Evolutionary conservation across 352 stramenopile genomes (phyloP), one percentile per base, ranked within the genome.

Genomic region (Phytophthora sansomeana): DNA sequence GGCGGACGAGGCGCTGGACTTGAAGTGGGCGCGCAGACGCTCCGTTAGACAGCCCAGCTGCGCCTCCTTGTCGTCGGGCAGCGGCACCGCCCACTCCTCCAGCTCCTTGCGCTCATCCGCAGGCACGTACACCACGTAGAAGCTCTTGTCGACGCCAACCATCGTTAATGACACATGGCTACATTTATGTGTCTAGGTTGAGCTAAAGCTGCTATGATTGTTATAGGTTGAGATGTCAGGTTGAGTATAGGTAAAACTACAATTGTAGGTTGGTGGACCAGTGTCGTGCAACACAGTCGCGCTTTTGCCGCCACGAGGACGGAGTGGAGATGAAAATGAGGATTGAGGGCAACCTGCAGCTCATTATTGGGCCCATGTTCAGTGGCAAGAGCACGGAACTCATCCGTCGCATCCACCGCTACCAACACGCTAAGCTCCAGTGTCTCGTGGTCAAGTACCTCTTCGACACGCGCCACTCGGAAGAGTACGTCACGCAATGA

Each of bases 351-450:
- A 73, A 87, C 60, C 58, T 96, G 55, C 83, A 96, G 68, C 80
- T 96, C 33, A 95, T 96, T 51, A 80, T 96, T 36, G 88, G 88
- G 6, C 86, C 88, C 53, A 96, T 96, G 88, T 96, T 95, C 69
- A 95, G 85, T 58, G 88, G 88, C 68, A 96, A 96, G 68, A 93
- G 80, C 65, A 96, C 86, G 41, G 88, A 96, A 66, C 85, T 96
- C 64, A 87, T 96, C 56, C 86, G 88, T 38, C 84, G 88, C 54
- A 86, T 93, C 51, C 85, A 85, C 32, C 81, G 88, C 43, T 93
- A 91, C 71, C 78, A 89, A 56, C 85, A 95, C 69, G 83, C 86
- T 49, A 87, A 90, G 61, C 80, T 92, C 46, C 63, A 86, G 61
- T 93, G 83, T 50, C 79, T 96, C 42, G 80, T 96, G 35, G 73